These are phyloP conservation scores for Lodderomyces orthopsilosis DNA, from an alignment of 1,139 yeast species.

Conservation along the genomic window DNA sequence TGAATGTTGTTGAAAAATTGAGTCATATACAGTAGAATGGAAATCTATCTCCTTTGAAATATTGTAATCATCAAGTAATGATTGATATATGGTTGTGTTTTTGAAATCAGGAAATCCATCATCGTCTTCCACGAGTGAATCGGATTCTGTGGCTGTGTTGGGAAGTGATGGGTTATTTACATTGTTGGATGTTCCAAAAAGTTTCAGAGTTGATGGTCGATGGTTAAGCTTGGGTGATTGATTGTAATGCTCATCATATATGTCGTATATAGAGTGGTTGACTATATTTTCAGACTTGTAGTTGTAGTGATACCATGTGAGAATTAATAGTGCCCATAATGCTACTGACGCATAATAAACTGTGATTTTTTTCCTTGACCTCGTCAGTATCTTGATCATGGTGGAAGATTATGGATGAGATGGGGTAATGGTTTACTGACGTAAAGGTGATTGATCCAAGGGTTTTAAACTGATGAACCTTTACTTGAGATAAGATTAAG, in stretches of 20 bases:
- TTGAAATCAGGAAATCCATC: not conserved
- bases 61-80: slow-evolving; percentile 7
- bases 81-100: not conserved
- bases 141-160: not conserved
- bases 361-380: slow-evolving; percentile 2
- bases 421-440: too few species aligned
- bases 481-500: too few species aligned
- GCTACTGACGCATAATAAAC: slow-evolving; percentile 3
- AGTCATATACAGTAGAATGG: slow-evolving; percentile 23
- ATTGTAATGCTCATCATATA: slow-evolving; percentile 4
- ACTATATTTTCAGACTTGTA: not conserved
- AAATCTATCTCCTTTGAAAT: slow-evolving; percentile 6
- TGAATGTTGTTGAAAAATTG: slow-evolving; percentile 23
- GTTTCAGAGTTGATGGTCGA: not conserved
- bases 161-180: not conserved
- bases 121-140: not conserved
- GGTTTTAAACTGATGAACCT: too few species aligned
- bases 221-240: not conserved
- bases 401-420: too few species aligned
- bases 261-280: slow-evolving; percentile 7
- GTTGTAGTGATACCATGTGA: slow-evolving; percentile 5
- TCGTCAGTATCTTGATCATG: slow-evolving; percentile 1
- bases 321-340: slow-evolving; percentile 2
- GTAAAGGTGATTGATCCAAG: too few species aligned
- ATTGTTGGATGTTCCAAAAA: not conserved